Evolutionary conservation across 768 basidiomycete genomes (phyloP), one percentile per base, ranked within the genome.

Genomic region (Russula ochroleuca): DNA sequence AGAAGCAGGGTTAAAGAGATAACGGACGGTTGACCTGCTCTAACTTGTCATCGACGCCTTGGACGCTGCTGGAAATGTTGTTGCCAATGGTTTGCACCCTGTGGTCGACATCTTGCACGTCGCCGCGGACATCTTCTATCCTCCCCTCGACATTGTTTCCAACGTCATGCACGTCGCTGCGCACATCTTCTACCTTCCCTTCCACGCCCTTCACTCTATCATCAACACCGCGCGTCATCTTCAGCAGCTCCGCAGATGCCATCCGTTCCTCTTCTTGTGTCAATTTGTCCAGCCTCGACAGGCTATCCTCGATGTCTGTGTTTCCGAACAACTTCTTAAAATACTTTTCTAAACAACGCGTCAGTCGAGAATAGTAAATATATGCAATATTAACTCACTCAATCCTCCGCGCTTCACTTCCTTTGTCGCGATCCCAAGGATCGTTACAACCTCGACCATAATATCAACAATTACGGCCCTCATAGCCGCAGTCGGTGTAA

Each of bases 221-320:
- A 2, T 25, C 38, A 15, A 55, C 2, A 4, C 14, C 13, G 35
- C 35, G 33, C 1, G 57, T 8, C 35, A 31, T 41, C 35, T 13
- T 49, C 35, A 58, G 47, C 8, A 14, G 19, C n/a, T 60, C 59
- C n/a, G 50, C 59, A 8, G 38, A 14, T n/a, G 50, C 59, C 50
- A 52, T 52, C 7, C 14, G 35, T 1, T 38, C 49, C 28, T 59
- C 58, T 8, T 59, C 47, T n/a, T 51, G 37, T n/a, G 50, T 60
- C 19, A 60, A 28, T 17, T 43, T 40, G 40, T 60, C 59, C 3
- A 60, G 2, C 19, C n/a, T 50, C 28, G 17, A 11, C 14, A 60
- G 15, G 5, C 37, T 40, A n/a, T 60, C 59, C n/a, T 52, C 37
- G 23, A 59, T n/a, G 11, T 38, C 38, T 11, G 5, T 41, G 9